Percentiles rank a stretch among this genome's conserved stretches.
phyloP scores from a whole-genome alignment of 305 asterid species.

The Nicotiana rustica region DNA sequence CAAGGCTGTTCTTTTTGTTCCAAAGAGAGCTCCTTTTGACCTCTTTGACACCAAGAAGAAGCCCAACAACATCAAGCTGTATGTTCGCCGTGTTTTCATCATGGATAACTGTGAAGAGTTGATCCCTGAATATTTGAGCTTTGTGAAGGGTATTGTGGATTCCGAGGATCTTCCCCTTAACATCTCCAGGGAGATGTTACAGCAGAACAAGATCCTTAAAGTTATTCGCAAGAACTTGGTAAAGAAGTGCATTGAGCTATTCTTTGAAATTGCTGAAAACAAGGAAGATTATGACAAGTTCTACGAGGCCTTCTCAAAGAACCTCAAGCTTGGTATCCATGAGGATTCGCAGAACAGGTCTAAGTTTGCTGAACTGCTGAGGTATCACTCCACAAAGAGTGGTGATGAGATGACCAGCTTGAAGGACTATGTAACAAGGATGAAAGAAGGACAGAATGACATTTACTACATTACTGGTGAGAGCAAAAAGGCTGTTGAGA shows the following conservation, averaged over 20 bases:
- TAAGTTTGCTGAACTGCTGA: conserved; percentile 71
- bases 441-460: conserved; percentile 90
- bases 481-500: conserved; percentile 91
- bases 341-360: conserved; percentile 74
- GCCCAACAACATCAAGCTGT: conserved; percentile 88
- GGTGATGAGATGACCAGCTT: conserved; percentile 81
- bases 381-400: conserved; percentile 67
- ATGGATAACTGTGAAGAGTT: conserved; percentile 92
- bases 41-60: conserved; percentile 83
- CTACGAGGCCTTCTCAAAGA: conserved; percentile 54
- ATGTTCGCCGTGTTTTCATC: conserved; percentile 83
- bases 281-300: conserved; percentile 57
- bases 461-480: conserved; percentile 84
- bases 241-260: conserved; percentile 56
- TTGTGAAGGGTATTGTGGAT: conserved; percentile 86
- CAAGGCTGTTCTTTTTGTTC: conserved; percentile 32
- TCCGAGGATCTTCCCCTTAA: conserved; percentile 87
- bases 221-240: conserved; percentile 56
- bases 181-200: conserved; percentile 55
- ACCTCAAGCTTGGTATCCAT: conserved; percentile 80
- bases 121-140: conserved; percentile 77
- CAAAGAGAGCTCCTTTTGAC: conserved; percentile 78
- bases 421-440: conserved; percentile 89
- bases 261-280: conserved; percentile 58
- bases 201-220: conserved; percentile 58